A percentile compares a stretch with the other conserved stretches of the same genome.
phyloP scores from a whole-genome alignment of 2,329 filamentous ascomycete genomes.

The Apiospora pterosperma region DNA sequence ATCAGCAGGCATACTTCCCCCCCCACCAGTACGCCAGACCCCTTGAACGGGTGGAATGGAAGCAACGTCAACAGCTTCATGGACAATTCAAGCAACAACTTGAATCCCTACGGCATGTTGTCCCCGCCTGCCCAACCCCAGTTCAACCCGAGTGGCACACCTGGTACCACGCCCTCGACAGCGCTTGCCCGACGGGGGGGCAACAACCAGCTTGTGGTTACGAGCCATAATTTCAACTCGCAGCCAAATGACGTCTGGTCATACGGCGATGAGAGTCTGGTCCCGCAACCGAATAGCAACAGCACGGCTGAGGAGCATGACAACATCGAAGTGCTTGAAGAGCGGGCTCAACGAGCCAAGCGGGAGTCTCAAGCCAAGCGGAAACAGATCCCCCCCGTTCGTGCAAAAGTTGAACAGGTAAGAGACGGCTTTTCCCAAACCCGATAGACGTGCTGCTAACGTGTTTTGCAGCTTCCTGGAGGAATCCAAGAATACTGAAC shows the following conservation, averaged over 20 bases:
- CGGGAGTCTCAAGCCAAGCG: constrained; percentile 84
- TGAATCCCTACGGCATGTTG: constrained; percentile 29
- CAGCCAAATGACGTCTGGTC: constrained; percentile 31
- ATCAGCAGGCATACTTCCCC: constrained; percentile 35
- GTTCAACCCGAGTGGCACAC: constrained; percentile 21
- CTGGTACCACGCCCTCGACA: constrained; percentile 37
- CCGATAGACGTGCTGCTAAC: background rate
- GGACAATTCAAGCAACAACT: constrained; percentile 28
- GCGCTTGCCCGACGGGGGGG: constrained; percentile 50
- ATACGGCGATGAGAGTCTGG: constrained; percentile 41
- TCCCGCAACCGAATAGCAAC: constrained; percentile 34
- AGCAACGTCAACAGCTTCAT: constrained; percentile 28
- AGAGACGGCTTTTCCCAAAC: constrained; percentile 26
- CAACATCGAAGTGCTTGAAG: constrained; percentile 75
- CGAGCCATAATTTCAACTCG: constrained; percentile 23
- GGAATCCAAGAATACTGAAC: constrained; percentile 84
- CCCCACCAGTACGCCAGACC: constrained; percentile 34
- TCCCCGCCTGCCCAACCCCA: constrained; percentile 18
- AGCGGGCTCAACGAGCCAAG: constrained; percentile 77
- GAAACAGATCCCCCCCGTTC: constrained; percentile 93
- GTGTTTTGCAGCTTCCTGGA: constrained; percentile 72
- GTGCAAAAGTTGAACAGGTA: constrained; percentile 98
- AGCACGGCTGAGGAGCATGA: constrained; percentile 53
- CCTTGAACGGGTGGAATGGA: constrained; percentile 53
- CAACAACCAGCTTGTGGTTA: constrained; percentile 45